These are phyloP conservation scores for Rhododendron henanense DNA, from an alignment of 148 eudicot genomes.

Conservation along the genomic window DNA sequence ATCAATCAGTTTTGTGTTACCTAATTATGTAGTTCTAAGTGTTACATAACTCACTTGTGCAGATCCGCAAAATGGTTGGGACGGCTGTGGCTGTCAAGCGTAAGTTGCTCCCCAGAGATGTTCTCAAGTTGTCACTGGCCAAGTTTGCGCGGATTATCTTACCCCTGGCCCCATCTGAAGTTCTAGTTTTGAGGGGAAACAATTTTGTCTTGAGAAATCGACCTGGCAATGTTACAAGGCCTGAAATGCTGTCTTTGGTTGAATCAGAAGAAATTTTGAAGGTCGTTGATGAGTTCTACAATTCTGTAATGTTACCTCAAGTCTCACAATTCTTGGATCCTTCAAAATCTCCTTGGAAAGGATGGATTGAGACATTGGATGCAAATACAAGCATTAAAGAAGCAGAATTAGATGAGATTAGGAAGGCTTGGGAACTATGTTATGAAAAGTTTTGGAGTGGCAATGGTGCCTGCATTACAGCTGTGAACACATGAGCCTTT, in stretches of 20 bases:
- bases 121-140: constrained; percentile 61
- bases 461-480: constrained; percentile 15
- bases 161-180: constrained; percentile 94
- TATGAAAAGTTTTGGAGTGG: constrained; percentile 43
- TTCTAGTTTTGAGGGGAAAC: constrained; percentile 69
- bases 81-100: constrained; percentile 91
- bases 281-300: constrained; percentile 59
- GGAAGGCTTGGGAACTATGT: constrained; percentile 65
- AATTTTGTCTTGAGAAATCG: constrained; percentile 54
- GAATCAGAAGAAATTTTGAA: constrained; percentile 70
- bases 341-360: constrained; percentile 67
- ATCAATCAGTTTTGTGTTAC: background rate
- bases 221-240: constrained; percentile 69
- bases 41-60: constrained; percentile 15
- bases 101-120: constrained; percentile 67
- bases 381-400: constrained; percentile 68
- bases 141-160: constrained; percentile 74
- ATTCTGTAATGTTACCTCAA: constrained; percentile 51
- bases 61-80: constrained; percentile 98
- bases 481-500: constrained; percentile 2
- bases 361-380: constrained; percentile 74
- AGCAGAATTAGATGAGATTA: constrained; percentile 56
- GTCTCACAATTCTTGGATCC: constrained; percentile 69
- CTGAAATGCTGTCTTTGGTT: constrained; percentile 68
- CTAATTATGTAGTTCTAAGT: background rate